These are phyloP conservation scores for Solanum medicagineum DNA, from an alignment of 257 asterid species.

Conservation along the genomic window DNA sequence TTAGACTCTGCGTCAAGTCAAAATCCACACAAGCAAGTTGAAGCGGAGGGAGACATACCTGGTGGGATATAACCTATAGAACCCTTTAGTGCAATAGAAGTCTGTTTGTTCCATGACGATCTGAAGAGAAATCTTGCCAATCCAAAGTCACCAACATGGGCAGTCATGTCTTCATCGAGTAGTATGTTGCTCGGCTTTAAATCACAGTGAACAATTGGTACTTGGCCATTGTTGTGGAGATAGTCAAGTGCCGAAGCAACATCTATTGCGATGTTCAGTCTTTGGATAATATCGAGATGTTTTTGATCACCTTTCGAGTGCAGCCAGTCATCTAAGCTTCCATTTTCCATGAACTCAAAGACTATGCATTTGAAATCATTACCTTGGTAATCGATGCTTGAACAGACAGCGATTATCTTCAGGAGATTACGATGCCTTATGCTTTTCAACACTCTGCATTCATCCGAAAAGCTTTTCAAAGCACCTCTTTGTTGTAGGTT, in stretches of 20 bases:
- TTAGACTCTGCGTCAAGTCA: neutral
- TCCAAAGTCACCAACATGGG: constrained; percentile 12
- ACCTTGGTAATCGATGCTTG: constrained; percentile 16
- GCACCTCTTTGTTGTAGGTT: constrained; percentile 12
- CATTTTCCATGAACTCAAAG: constrained; percentile 20
- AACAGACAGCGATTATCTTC: constrained; percentile 17
- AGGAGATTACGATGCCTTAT: constrained; percentile 26
- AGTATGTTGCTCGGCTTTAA: constrained; percentile 13
- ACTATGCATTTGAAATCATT: constrained; percentile 25
- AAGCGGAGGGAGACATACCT: neutral
- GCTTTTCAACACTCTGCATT: constrained; percentile 18
- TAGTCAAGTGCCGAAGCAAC: constrained; percentile 26
- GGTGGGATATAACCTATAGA: constrained; percentile 20
- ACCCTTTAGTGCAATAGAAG: constrained; percentile 13
- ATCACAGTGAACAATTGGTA: constrained; percentile 17
- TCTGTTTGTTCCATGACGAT: neutral
- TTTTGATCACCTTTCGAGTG: neutral
- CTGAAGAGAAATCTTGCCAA: neutral
- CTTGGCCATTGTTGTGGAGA: constrained; percentile 14
- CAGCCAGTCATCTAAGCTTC: constrained; percentile 23
- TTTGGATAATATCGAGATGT: neutral
- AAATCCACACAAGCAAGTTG: neutral
- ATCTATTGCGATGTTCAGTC: constrained; percentile 19
- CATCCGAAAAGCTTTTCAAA: constrained; percentile 17
- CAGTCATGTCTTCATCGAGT: constrained; percentile 4